Percentiles rank a stretch among this genome's conserved stretches.
Evolutionary conservation across 345 rosid species (phyloP).

Genomic region (Eutrema japonicum): DNA sequence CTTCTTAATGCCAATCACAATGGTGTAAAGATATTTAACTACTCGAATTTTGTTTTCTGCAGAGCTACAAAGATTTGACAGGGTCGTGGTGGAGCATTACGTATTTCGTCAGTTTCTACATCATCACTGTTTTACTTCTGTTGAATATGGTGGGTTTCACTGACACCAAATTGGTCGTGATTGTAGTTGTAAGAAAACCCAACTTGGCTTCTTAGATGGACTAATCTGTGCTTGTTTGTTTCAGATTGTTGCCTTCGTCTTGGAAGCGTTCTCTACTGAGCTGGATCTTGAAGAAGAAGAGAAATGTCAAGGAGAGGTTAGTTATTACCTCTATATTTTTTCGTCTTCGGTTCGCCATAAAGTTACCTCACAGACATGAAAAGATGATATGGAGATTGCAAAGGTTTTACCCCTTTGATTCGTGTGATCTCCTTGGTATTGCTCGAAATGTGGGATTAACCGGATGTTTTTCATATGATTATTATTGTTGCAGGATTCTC

Average conservation of each 20-base stretch:
- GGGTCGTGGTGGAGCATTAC: slow-evolving; percentile 76
- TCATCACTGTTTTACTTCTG: slow-evolving; percentile 76
- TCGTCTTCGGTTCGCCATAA: neutral
- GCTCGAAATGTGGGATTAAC: neutral
- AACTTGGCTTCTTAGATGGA: neutral
- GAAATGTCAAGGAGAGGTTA: slow-evolving; percentile 61
- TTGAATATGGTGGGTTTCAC: slow-evolving; percentile 79
- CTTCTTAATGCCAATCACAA: slow-evolving; percentile 3
- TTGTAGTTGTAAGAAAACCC: neutral
- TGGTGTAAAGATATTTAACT: slow-evolving; percentile 10
- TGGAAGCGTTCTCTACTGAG: slow-evolving; percentile 97
- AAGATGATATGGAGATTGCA: too few species aligned
- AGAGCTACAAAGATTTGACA: slow-evolving; percentile 87
- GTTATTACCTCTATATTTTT: slow-evolving; percentile 31
- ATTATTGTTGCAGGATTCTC: slow-evolving; percentile 53
- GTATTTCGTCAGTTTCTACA: slow-evolving; percentile 93
- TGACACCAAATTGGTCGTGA: neutral
- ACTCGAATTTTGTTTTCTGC: slow-evolving; percentile 40
- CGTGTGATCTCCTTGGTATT: neutral
- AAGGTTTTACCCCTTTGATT: too few species aligned
- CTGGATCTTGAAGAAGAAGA: slow-evolving; percentile 84
- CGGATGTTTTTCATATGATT: neutral
- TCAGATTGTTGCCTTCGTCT: slow-evolving; percentile 94
- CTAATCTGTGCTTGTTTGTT: slow-evolving; percentile 24
- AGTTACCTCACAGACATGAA: neutral